Conservation (phyloP, 73 alveolate species). For the Blepharisma japonicum region DNA sequence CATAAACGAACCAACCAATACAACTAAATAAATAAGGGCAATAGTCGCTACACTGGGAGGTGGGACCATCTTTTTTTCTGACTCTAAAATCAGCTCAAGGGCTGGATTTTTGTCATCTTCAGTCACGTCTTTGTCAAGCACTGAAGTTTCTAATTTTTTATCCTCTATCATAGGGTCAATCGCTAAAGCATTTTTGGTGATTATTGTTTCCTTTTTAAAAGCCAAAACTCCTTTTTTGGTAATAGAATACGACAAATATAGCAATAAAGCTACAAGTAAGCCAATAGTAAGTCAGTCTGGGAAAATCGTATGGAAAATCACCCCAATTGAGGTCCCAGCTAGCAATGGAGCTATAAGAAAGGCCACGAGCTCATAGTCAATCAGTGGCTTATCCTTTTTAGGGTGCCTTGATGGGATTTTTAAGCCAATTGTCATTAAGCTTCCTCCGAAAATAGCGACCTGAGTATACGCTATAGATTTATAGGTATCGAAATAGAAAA, state of each 20-base stretch:
- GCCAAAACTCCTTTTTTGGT: no score
- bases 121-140: background rate
- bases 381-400: slow-evolving; percentile 3
- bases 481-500: slow-evolving; percentile 34
- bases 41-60: background rate
- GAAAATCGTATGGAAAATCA: slow-evolving; percentile 22
- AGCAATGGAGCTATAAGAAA: slow-evolving; percentile 20
- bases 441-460: slow-evolving; percentile 35
- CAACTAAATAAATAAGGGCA: background rate
- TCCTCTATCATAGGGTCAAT: slow-evolving; percentile 9
- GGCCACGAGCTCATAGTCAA: slow-evolving; percentile 29
- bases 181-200: no score
- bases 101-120: background rate
- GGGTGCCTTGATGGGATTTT: slow-evolving; percentile 23
- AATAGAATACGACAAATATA: slow-evolving; percentile 4
- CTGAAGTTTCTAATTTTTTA: slow-evolving; percentile 10
- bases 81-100: background rate
- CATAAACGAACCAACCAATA: background rate
- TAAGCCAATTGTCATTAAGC: slow-evolving; percentile 7
- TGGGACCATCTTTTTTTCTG: slow-evolving; percentile 27
- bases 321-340: slow-evolving; percentile 34
- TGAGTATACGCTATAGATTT: slow-evolving; percentile 47
- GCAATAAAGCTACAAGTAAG: background rate
- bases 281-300: slow-evolving; percentile 24
- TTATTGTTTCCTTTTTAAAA: no score